A percentile compares a stretch with the other conserved stretches of the same genome.
Evolutionary conservation across 1,139 yeast genomes (phyloP).

Genomic region (Zygosaccharomyces sapae): DNA sequence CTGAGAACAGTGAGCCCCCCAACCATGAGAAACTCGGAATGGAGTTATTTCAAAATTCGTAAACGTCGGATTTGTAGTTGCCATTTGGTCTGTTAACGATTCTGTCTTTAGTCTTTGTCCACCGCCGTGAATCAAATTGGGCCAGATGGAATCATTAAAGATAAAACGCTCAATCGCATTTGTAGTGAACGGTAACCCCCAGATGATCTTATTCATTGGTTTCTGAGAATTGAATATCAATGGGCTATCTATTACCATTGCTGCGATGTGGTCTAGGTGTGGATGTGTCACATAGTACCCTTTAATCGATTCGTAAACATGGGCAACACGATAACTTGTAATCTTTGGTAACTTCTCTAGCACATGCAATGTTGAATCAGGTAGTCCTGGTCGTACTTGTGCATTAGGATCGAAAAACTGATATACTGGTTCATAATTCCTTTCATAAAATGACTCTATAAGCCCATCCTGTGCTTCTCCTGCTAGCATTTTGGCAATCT

Average conservation of each 20-base stretch:
- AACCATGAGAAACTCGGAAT: constrained; percentile 26
- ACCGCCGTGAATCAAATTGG: constrained; percentile 41
- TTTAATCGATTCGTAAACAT: constrained; percentile 25
- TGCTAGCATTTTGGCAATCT: constrained; percentile 49
- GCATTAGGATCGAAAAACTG: constrained; percentile 13
- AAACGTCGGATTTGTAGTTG: constrained; percentile 14
- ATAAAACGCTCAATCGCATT: constrained; percentile 51
- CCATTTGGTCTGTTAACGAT: constrained; percentile 8
- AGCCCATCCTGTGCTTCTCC: not conserved
- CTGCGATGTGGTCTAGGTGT: constrained; percentile 76
- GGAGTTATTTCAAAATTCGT: constrained; percentile 24
- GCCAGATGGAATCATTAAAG: constrained; percentile 81
- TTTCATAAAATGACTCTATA: constrained; percentile 19
- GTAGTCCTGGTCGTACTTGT: constrained; percentile 14
- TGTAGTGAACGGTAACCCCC: constrained; percentile 53
- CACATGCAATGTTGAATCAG: constrained; percentile 5
- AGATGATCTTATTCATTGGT: constrained; percentile 41
- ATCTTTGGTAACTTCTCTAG: not conserved
- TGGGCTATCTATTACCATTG: constrained; percentile 69
- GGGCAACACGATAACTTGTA: constrained; percentile 1
- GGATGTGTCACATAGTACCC: constrained; percentile 71
- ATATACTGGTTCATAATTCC: constrained; percentile 17
- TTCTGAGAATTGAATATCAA: constrained; percentile 39
- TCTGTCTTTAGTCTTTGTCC: constrained; percentile 20
- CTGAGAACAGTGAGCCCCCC: constrained; percentile 15